Conservation (phyloP, 176 grass and related monocot genomes). For the Eragrostis curvula region DNA sequence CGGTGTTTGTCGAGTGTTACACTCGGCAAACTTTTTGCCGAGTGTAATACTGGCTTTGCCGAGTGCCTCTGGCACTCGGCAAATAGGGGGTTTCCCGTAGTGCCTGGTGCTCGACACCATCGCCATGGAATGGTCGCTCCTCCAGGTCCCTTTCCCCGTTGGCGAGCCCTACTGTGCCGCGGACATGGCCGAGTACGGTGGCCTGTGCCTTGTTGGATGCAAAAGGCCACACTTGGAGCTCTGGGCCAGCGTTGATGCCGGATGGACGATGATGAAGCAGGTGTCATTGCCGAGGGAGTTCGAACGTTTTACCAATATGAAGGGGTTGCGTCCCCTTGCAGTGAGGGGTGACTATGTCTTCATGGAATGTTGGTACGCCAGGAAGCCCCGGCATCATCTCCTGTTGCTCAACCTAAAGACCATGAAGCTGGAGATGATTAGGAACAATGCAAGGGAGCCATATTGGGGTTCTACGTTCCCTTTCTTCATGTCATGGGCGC, state of each 20-base stretch:
- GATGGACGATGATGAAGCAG: constrained; percentile 21
- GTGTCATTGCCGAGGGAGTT: neutral
- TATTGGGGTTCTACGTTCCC: constrained; percentile 16
- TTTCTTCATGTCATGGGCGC: neutral
- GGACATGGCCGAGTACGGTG: neutral
- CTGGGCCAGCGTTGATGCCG: neutral
- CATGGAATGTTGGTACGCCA: constrained; percentile 39
- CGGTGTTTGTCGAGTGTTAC: no score
- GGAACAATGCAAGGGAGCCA: neutral
- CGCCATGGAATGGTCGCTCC: constrained; percentile 17
- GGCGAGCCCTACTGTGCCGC: constrained; percentile 11
- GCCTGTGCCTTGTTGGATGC: neutral
- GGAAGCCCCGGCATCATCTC: neutral
- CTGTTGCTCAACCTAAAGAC: neutral
- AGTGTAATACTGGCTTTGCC: no score
- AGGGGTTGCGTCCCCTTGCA: constrained; percentile 26
- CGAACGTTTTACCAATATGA: neutral
- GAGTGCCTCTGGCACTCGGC: no score
- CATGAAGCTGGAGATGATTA: neutral
- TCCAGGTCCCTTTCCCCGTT: neutral
- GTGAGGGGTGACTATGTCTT: neutral
- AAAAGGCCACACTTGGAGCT: neutral
- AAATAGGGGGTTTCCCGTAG: no score
- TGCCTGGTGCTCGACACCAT: constrained; percentile 2
- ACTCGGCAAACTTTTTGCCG: no score